Conservation (phyloP, 371 early-diverging fungal genomes). For the Apophysomyces elegans region DNA sequence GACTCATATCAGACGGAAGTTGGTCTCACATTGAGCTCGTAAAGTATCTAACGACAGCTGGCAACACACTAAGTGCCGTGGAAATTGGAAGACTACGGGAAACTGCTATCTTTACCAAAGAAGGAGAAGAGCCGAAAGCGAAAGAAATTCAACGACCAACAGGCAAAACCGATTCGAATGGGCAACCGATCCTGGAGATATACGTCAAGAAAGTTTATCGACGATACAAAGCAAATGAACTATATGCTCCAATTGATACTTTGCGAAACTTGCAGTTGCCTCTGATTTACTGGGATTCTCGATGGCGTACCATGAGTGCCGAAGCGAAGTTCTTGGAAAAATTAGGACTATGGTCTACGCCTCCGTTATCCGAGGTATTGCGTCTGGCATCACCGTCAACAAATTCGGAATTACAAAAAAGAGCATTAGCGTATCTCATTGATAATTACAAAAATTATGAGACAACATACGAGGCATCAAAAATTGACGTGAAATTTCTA, state of each 20-base stretch:
- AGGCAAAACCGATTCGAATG: conserved; percentile 17
- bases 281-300: conserved; percentile 72
- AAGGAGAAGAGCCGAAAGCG: conserved; percentile 39
- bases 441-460: conserved; percentile 69
- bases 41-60: conserved; percentile 79
- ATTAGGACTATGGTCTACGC: conserved; percentile 65
- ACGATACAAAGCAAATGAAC: conserved; percentile 71
- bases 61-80: conserved; percentile 58
- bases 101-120: conserved; percentile 75
- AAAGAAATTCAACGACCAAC: conserved; percentile 24
- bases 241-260: conserved; percentile 74
- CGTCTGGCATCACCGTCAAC: conserved; percentile 51
- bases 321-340: conserved; percentile 67
- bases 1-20: conserved; percentile 76
- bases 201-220: conserved; percentile 27
- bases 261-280: conserved; percentile 68
- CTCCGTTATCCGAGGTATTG: conserved; percentile 63
- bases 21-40: conserved; percentile 90
- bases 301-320: conserved; percentile 56
- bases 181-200: conserved; percentile 27
- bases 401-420: conserved; percentile 36
- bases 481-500: conserved; percentile 62
- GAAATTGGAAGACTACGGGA: conserved; percentile 70
- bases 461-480: conserved; percentile 43
- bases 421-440: conserved; percentile 73